A percentile compares a stretch with the other conserved stretches of the same genome.
Evolutionary conservation across 805 yeast species (phyloP).

Genomic region (Ogataea glucozyma): DNA sequence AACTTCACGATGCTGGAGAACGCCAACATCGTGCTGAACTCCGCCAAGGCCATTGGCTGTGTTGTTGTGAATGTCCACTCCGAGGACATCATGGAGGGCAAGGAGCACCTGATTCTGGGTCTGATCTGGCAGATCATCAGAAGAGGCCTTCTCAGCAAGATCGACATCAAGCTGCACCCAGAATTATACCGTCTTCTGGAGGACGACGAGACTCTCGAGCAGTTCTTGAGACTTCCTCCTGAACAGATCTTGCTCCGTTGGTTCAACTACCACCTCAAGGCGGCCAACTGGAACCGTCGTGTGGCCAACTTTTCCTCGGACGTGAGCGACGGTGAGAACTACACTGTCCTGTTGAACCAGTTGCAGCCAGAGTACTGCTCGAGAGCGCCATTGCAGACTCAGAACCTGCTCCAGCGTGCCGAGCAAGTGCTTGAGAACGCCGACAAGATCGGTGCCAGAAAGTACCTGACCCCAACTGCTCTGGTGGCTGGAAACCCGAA

Average conservation of each 20-base stretch:
- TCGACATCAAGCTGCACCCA: constrained; percentile 94
- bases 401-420: constrained; percentile 77
- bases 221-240: constrained; percentile 93
- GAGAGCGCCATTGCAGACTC: constrained; percentile 74
- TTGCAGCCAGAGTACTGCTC: constrained; percentile 84
- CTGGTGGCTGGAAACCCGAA: constrained; percentile 95
- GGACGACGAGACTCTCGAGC: constrained; percentile 96
- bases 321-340: constrained; percentile 92
- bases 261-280: constrained; percentile 95
- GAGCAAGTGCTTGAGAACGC: constrained; percentile 85
- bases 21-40: constrained; percentile 95
- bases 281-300: constrained; percentile 85
- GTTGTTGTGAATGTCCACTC: constrained; percentile 97
- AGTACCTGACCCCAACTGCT: constrained; percentile 90
- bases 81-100: constrained; percentile 91
- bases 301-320: constrained; percentile 86
- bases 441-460: constrained; percentile 87
- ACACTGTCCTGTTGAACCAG: constrained; percentile 86
- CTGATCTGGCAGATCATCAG: constrained; percentile 97
- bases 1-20: constrained; percentile 95
- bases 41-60: constrained; percentile 99
- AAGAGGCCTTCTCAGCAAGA: constrained; percentile 90
- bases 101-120: constrained; percentile 88
- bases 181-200: constrained; percentile 92
- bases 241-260: constrained; percentile 95